Conservation (phyloP, 768 basidiomycete genomes). For the Podaxis sp. region DNA sequence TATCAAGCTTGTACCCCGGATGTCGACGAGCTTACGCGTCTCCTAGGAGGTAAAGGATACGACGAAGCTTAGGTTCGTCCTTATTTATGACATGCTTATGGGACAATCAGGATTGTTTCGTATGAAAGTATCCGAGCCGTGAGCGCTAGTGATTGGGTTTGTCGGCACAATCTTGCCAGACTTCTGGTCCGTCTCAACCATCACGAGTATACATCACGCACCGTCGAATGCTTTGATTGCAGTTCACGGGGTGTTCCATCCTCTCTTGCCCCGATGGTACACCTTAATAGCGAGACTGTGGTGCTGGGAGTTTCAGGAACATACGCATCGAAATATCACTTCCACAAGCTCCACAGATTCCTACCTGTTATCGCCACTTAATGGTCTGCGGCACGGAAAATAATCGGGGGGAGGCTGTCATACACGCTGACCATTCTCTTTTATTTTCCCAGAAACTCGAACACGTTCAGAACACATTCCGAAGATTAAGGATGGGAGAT, state of each 20-base stretch:
- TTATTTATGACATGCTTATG: not conserved
- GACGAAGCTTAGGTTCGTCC: not conserved
- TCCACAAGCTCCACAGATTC: too few species aligned
- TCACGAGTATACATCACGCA: not conserved
- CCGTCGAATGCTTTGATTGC: not conserved
- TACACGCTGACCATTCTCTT: too few species aligned
- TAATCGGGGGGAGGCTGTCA: not conserved
- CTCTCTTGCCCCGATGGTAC: not conserved
- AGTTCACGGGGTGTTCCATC: not conserved
- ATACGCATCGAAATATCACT: not conserved
- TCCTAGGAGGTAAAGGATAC: not conserved
- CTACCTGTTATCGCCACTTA: too few species aligned
- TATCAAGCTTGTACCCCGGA: not conserved
- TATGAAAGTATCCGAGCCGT: not conserved
- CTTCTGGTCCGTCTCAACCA: not conserved
- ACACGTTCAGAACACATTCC: not conserved
- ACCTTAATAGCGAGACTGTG: not conserved
- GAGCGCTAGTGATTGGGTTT: not conserved
- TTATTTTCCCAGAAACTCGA: not conserved
- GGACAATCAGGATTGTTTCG: not conserved
- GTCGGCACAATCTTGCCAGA: not conserved
- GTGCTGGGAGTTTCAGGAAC: not conserved
- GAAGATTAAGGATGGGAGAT: not conserved
- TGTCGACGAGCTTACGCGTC: not conserved
- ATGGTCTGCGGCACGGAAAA: too few species aligned